These are phyloP conservation scores for Debaryomyces singareniensis DNA, from an alignment of 1,139 yeast species.

Conservation along the genomic window DNA sequence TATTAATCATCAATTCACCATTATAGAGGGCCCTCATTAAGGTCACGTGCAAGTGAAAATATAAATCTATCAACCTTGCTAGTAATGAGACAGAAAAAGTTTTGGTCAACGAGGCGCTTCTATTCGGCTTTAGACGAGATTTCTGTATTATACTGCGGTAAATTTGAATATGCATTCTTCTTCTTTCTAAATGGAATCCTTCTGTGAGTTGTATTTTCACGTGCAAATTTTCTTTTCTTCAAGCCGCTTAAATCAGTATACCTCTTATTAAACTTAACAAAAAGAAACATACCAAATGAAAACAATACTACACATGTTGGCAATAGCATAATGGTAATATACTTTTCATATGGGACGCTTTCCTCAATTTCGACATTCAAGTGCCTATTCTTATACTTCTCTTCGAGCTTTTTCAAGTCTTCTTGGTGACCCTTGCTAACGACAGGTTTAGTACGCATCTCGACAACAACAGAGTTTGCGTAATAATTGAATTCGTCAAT, in stretches of 20 bases:
- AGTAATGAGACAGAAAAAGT: no score
- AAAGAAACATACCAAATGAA: conserved; percentile 57
- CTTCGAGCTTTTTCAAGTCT: conserved; percentile 41
- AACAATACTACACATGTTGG: conserved; percentile 68
- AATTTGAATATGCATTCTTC: conserved; percentile 14
- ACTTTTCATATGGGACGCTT: conserved; percentile 57
- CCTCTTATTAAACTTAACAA: conserved; percentile 46
- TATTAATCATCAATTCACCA: no score
- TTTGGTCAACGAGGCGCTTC: no score
- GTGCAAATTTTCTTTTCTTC: conserved; percentile 44
- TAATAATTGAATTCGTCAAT: conserved; percentile 61
- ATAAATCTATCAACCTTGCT: no score
- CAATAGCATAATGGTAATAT: conserved; percentile 56
- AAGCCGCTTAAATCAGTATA: conserved; percentile 42
- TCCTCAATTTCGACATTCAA: conserved; percentile 50
- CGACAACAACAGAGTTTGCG: conserved; percentile 48
- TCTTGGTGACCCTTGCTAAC: conserved; percentile 55
- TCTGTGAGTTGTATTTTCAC: conserved; percentile 29
- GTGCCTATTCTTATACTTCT: conserved; percentile 24
- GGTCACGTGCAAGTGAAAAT: no score
- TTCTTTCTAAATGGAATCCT: conserved; percentile 22
- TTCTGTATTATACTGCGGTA: conserved; percentile 22
- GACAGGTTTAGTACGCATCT: conserved; percentile 49
- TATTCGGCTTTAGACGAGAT: conserved; percentile 4
- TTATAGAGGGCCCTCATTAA: no score